These are phyloP conservation scores for Fusarium verticillioides DNA, from an alignment of 2,329 filamentous ascomycete genomes.

Conservation along the genomic window DNA sequence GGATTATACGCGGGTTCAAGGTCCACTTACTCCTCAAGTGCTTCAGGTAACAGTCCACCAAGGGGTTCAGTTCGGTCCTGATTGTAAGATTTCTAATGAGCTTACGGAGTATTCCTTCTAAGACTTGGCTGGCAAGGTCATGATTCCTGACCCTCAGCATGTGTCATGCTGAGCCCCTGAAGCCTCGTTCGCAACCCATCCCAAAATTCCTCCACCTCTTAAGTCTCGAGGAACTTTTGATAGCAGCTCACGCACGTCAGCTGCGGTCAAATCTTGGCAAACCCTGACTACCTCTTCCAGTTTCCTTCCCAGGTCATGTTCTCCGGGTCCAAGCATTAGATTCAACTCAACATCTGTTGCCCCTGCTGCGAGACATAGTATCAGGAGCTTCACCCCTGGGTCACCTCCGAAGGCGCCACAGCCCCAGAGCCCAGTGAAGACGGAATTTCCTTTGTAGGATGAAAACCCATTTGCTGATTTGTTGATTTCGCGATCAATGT, in stretches of 20 bases:
- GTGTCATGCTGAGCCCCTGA: neutral
- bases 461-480: constrained; percentile 47
- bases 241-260: constrained; percentile 7
- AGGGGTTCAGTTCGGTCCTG: neutral
- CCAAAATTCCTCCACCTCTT: constrained; percentile 17
- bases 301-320: constrained; percentile 30
- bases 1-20: neutral
- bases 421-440: constrained; percentile 49
- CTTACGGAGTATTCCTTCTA: neutral
- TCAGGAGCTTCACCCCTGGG: constrained; percentile 45
- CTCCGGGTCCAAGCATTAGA: constrained; percentile 27
- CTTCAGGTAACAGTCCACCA: neutral
- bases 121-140: neutral
- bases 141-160: neutral
- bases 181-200: constrained; percentile 22
- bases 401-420: constrained; percentile 52
- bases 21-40: neutral
- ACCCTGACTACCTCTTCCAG: constrained; percentile 11
- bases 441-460: constrained; percentile 21
- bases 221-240: constrained; percentile 9
- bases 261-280: constrained; percentile 4
- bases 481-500: constrained; percentile 46
- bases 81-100: neutral
- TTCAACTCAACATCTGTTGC: constrained; percentile 35
- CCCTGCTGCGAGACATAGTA: constrained; percentile 50